Evolutionary conservation across 2,329 filamentous ascomycete genomes (phyloP).

Genomic region (Ilyonectria destructans): DNA sequence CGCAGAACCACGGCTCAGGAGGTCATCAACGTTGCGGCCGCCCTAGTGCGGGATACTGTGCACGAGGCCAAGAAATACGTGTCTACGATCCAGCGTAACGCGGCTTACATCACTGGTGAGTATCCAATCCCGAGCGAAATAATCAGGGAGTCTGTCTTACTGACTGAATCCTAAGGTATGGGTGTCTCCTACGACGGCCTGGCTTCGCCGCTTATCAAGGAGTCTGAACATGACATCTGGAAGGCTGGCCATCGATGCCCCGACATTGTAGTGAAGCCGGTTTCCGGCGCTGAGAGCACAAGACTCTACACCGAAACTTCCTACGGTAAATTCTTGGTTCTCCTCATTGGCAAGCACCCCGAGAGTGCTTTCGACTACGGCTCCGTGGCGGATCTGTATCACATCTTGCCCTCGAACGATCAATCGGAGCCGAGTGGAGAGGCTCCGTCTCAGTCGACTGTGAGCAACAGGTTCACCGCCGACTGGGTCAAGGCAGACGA

Average conservation of each 20-base stretch:
- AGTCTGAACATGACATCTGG: conserved; percentile 55
- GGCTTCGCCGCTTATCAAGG: conserved; percentile 54
- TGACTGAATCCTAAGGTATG: conserved; percentile 50
- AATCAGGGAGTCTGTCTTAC: neutral
- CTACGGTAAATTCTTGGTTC: conserved; percentile 54
- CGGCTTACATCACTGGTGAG: conserved; percentile 64
- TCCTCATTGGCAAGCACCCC: conserved; percentile 40
- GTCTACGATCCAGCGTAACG: conserved; percentile 63
- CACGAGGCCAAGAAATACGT: conserved; percentile 63
- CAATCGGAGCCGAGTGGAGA: conserved; percentile 1
- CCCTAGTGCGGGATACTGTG: conserved; percentile 62
- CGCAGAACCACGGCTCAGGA: conserved; percentile 60
- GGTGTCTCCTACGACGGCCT: conserved; percentile 59
- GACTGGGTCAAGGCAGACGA: conserved; percentile 47
- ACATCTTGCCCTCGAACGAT: conserved; percentile 25
- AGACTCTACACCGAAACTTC: conserved; percentile 52
- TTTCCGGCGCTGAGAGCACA: conserved; percentile 32
- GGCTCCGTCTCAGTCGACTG: conserved; percentile 3
- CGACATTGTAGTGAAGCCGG: conserved; percentile 51
- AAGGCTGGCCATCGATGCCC: conserved; percentile 58
- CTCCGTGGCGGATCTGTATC: conserved; percentile 28
- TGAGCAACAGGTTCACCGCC: conserved; percentile 47
- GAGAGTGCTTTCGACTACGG: conserved; percentile 19
- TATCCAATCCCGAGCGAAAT: neutral
- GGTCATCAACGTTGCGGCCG: conserved; percentile 64